Evolutionary conservation across 176 grass and related monocot species (phyloP), one percentile per base, ranked within the genome.

Genomic region (Pontederia crassipes): DNA sequence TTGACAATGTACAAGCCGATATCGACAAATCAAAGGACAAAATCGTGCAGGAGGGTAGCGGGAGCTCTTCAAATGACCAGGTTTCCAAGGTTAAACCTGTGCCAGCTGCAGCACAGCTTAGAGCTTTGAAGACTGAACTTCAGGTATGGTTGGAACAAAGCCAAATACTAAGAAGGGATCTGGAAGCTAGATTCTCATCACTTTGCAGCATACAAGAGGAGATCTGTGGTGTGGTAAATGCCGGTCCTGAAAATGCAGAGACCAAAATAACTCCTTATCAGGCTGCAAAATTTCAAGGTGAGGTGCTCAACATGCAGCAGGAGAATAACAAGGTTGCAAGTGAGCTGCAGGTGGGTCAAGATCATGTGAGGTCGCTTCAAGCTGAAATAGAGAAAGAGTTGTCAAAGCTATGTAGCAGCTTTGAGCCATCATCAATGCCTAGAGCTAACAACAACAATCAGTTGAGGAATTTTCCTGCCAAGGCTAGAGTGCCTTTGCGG

Each of bases 111-210:
- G 80, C 79, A 53, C 35, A 55, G 2, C 55, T 96, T 65, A 78
- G 87, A 82, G 81, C 77, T 52, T 65, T 90, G 59, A 90, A 90
- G 76, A 96, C 89, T 32, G 83, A 88, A 45, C 16, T 96, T 17
- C 87, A 85, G 28, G 87, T 90, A 49, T 96, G 92, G 92, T 69
- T 82, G 29, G 92, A 96, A 79, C 87, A 96, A 62, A 87, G 87
- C 55, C 76, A 58, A 8, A 56, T 90, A 69, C 56, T 90, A 55
- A 82, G 65, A 65, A 74, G 66, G 16, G 92, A 96, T 57, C 76
- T 96, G 45, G 72, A 85, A 49, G 81, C 52, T 67, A 79, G 81
- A 29, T 73, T 90, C 53, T 57, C 82, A 68, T 90, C 81, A 46
- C 58, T 96, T 28, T 75, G 78, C 54, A 56, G 47, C 32, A 72